Evolutionary conservation across 2,329 filamentous ascomycete genomes (phyloP).

Genomic region (Orbilia brochopaga): DNA sequence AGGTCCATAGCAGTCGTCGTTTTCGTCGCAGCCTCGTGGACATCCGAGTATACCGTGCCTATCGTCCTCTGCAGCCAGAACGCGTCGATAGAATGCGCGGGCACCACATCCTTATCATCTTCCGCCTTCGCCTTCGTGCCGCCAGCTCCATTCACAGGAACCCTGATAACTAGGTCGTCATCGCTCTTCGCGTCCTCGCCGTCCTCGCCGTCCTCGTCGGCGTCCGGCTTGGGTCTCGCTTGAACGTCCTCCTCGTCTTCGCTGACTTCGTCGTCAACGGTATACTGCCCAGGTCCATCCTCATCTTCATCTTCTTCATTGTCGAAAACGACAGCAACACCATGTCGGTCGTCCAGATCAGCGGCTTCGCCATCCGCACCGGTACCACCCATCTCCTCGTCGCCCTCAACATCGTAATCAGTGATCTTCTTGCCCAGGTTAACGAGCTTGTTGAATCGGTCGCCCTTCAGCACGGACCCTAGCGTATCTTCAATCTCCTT

Average conservation of each 20-base stretch:
- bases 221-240: slow-evolving; percentile 64
- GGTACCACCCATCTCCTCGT: slow-evolving; percentile 80
- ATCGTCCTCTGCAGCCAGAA: slow-evolving; percentile 97
- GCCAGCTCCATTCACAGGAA: slow-evolving; percentile 61
- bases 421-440: slow-evolving; percentile 99
- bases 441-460: slow-evolving; percentile 95
- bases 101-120: slow-evolving; percentile 68
- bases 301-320: slow-evolving; percentile 83
- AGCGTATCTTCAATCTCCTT: slow-evolving; percentile 94
- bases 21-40: slow-evolving; percentile 92
- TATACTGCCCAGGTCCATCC: slow-evolving; percentile 76
- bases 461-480: slow-evolving; percentile 78
- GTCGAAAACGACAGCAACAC: slow-evolving; percentile 96
- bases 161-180: slow-evolving; percentile 84
- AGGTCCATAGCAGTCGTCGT: slow-evolving; percentile 82
- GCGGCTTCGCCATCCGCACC: slow-evolving; percentile 58
- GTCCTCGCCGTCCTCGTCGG: slow-evolving; percentile 60
- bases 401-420: slow-evolving; percentile 96
- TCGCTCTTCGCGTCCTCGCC: slow-evolving; percentile 63
- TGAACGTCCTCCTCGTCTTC: slow-evolving; percentile 69
- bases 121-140: slow-evolving; percentile 61
- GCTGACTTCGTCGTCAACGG: slow-evolving; percentile 83
- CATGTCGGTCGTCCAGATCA: slow-evolving; percentile 63
- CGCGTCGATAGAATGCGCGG: slow-evolving; percentile 89
- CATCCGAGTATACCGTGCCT: slow-evolving; percentile 83